Base-by-base conservation (phyloP, 2,329 filamentous ascomycete genomes). In the Penicillium aurantiogriseum region DNA sequence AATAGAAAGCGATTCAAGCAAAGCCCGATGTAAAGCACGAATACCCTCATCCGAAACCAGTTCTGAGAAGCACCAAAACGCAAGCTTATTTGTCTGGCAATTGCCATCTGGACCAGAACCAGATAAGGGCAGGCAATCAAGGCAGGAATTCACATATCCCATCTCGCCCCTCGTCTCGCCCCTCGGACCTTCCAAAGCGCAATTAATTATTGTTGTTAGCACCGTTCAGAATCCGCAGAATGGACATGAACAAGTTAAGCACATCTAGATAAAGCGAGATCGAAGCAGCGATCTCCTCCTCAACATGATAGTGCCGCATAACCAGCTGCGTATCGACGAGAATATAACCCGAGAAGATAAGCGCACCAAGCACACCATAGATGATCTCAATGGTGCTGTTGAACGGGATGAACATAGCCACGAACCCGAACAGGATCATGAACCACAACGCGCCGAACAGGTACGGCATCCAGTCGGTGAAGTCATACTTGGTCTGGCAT, bases 401-500 rank as follows among this genome's bases (percentile, higher is more conserved):
- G 75, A 88, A 85, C 4, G 91, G 92, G 79, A 99, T 88, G 82
- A 97, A 97, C 64, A 86, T 84, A 63, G 88, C 83, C 84, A 97
- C 92, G 81, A 99, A 94, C 50, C 94, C 90, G 72, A 97, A 97
- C 40, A 99, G 81, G 62, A 99, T 83, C 58, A 97, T 78, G 7
- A 90, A 88, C 94, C 94, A 97, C 19, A 99, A 83, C 0, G 83
- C 88, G 57, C 92, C 92, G 69, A 95, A 95, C 4, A 97, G 85
- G 74, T 97, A 97, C 19, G 94, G 93, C 81, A 93, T 90, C 93
- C 94, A 99, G 63, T 86, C 88, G 1, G 93, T 97, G 74, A 99
- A 99, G 80, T 99, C 94, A 73, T 99, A 99, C 76, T 95, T 96
- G 63, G 90, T 90, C 81, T 99, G 94, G 84, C 92, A 96, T 49